Evolutionary conservation across 164 flowering plant genomes (phyloP).

Genomic region (Stephania cephalantha): DNA sequence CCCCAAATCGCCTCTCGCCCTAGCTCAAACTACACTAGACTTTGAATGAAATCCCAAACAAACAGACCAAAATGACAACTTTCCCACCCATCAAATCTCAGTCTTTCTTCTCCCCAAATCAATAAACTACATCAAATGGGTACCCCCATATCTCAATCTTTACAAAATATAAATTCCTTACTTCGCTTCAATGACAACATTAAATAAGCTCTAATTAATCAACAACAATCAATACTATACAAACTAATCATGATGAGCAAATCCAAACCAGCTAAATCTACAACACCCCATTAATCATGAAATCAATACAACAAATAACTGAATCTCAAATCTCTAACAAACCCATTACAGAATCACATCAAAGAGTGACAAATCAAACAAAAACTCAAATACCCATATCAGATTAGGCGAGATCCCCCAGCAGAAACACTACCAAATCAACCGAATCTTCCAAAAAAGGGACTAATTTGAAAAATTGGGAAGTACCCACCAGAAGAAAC

Average conservation of each 20-base stretch:
- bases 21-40: slow-evolving; percentile 18
- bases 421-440: slow-evolving; percentile 33
- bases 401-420: slow-evolving; percentile 32
- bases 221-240: not conserved
- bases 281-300: not conserved
- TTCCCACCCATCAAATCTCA: slow-evolving; percentile 11
- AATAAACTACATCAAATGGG: too few species aligned
- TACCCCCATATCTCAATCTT: slow-evolving; percentile 10
- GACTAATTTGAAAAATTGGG: not conserved
- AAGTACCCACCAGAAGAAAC: slow-evolving; percentile 20
- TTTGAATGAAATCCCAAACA: not conserved
- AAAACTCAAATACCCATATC: slow-evolving; percentile 20
- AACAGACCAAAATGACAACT: not conserved
- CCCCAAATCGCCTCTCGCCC: slow-evolving; percentile 27
- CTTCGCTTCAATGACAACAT: not conserved
- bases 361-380: slow-evolving; percentile 10
- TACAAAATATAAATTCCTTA: not conserved
- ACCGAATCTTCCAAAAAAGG: slow-evolving; percentile 20
- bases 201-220: not conserved
- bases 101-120: not conserved
- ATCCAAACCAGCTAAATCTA: not conserved
- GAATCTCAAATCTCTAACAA: not conserved
- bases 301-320: not conserved
- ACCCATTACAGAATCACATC: not conserved
- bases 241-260: not conserved